Base-by-base conservation (phyloP, 2,329 filamentous ascomycete genomes). In the Knoxdaviesia capensis region DNA sequence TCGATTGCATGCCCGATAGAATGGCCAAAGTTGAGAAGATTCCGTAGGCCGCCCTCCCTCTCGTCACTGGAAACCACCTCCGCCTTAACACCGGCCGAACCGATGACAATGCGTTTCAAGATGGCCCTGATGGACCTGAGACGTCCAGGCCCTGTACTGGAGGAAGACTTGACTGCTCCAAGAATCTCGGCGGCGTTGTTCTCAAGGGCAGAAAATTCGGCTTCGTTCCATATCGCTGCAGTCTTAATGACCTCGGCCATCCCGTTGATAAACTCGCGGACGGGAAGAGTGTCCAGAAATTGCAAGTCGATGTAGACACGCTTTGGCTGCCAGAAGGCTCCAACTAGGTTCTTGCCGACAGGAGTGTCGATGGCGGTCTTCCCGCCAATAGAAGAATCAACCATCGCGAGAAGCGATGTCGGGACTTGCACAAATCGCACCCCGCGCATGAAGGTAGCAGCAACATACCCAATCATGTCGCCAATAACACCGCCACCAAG, bases 161-260 rank as follows among this genome's bases (percentile, higher is more conserved):
- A 35, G 9, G 34, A 11, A 28, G 38, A 31, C 34, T 40, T 41
- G 34, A 45, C 39, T 10, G 43, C 39, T 2, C 40, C 35, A 53
- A 94, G 69, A 41, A 98, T 86, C 5, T 69, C 62, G 34, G 78
- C 64, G 1, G 87, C 86, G 52, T 90, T 84, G 49, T 80, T 68
- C 56, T 98, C 90, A 11, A 98, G 66, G 8, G 80, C 64, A 37
- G 78, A 71, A 56, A 98, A 98, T 54, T 94, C 88, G 7, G 68
- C 62, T 59, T 92, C 85, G 53, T 93, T 76, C 74, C 88, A 94
- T 51, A 98, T 96, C 42, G 90, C 90, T 3, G 90, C 90, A 4
- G 90, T 98, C 71, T 94, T 94, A 57, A 94, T 72, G 31, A 98
- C 88, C 63, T 98, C 90, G 30, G 88, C 90, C 88, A 98, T 94